Base-by-base conservation (phyloP, 345 rosid species). In the Barbarea vulgaris region DNA sequence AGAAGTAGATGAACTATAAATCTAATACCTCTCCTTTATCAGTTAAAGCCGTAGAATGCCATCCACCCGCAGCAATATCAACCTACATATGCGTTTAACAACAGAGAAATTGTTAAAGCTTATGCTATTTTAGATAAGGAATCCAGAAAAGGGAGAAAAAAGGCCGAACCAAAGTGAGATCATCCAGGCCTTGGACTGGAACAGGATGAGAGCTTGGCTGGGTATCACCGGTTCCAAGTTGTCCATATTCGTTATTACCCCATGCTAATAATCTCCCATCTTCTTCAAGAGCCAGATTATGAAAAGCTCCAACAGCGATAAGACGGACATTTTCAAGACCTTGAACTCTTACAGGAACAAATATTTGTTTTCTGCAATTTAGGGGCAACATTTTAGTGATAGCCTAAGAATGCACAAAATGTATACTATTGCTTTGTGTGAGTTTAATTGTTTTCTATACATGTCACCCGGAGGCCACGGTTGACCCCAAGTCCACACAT, bases 401-500 rank as follows among this genome's bases (percentile, higher is more conserved):
- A 34, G 30, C 14, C 65, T 11, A 36, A 18, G 34, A 63, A 55
- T 13, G 14, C 31, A 53, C 18, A 67, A 28, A 50, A 48, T 50
- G 41, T 31, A 31, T 44, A 15, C 0, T 54, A 34, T 18, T 33
- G 34, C 3, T 12, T 52, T 60, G 31, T 27, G 48, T 47, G 24
- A 27, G 56, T 47, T 59, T 39, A 54, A 37, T 31, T 52, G 61
- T 39, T 76, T 46, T 61, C 9, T 17, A 64, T 87, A 96, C 99
- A 96, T 96, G 93, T 96, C 99, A 41, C 97, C 98, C 13, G 99
- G 99, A 79, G 99, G 99, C 99, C 99, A 96, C 22, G 98, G 99
- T 62, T 93, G 99, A 82, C 99, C 99, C 99, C 99, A 96, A 62
- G 93, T 88, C 99, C 99, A 96, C 27, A 96, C 99, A 36, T 91